Evolutionary conservation across 176 grass and related monocot genomes (phyloP), one percentile per base, ranked within the genome.

Genomic region (Carex parvula): DNA sequence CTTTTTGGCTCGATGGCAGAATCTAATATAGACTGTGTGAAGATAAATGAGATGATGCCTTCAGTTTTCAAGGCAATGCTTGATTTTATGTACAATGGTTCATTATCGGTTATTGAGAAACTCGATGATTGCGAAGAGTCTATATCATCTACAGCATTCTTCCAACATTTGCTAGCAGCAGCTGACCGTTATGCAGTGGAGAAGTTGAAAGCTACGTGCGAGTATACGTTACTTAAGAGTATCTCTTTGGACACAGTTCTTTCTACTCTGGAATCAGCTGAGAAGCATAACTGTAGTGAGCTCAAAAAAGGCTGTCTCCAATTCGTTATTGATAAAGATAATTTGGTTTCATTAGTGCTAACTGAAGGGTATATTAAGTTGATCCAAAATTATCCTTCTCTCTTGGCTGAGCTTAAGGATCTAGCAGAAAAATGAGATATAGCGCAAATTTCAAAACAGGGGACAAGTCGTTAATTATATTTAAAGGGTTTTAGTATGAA

Each of bases 61-160:
- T 18, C 26, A 32, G 50, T 60, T 59, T 79, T 79, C 14, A 35
- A 79, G 76, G 24, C 54, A 60, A 79, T 79, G 52, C 53, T 79
- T 18, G 11, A 79, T 79, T 79, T 79, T 58, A 79, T 79, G 29
- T 79, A 60, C 16, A 79, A 22, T 24, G 76, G 56, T 60, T 57
- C 56, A 33, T 35, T 79, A 79, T 9, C 54, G 0, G 17, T 58
- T 41, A 8, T 9, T 57, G 32, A 33, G 14, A 11, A 60, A 35
- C 8, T 33, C 4, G 0, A 2, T 79, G 7, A 79, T n/a, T 21
- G 12, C 9, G 12, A 57, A 16, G 18, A 17, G 6, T 3, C 8
- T 8, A 39, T 37, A 22, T 12, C 22, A 3, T 80, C 54, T 17
- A 60, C 17, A 39, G 1, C 52, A 0, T 33, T 79, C 53, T 8